Base-by-base conservation (phyloP, 495 filamentous ascomycete species). In the Aspergillus heteromorphus region DNA sequence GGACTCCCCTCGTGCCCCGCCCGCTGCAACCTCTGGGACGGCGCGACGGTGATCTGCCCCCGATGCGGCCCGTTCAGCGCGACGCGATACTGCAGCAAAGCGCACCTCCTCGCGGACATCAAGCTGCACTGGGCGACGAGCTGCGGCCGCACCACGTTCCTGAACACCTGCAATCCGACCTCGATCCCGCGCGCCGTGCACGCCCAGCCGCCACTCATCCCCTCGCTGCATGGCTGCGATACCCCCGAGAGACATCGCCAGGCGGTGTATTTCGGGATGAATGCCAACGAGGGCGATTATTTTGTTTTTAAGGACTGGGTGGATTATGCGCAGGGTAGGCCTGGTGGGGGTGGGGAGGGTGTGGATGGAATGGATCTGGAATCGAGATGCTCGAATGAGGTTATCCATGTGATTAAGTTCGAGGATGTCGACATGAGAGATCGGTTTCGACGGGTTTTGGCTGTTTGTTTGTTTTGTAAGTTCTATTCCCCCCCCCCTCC, bases 11-110 rank as follows among this genome's bases (percentile, higher is more conserved):
- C 43, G 21, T 79, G 76, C 53, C 21, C 59, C 0, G 73, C 69
- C 49, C 77, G 76, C 70, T 85, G 84, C 66, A 77, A 80, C 48
- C 72, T 76, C 21, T 69, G 68, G 63, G 74, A 81, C 47, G 52
- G 56, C 4, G 34, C 51, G 18, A 58, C 64, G 8, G 57, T 67
- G 11, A 68, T 76, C 60, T 79, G 77, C 56, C 68, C 69, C 6
- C 48, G 60, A 5, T 79, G 77, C 56, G 77, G 77, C 6, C 76
- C 77, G 0, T 75, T 57, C 53, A 72, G 71, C 6, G 19, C 48
- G 25, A 45, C 68, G 13, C 66, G 71, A 14, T 79, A 77, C 59
- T 79, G 77, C 58, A 56, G 54, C 16, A 61, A 63, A 31, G 47
- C 65, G n/a, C 73, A 78, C 49, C 56, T 75, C 5, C 43, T 71